These are phyloP conservation scores for Mycena maculata DNA, from an alignment of 768 basidiomycete species.

Conservation along the genomic window DNA sequence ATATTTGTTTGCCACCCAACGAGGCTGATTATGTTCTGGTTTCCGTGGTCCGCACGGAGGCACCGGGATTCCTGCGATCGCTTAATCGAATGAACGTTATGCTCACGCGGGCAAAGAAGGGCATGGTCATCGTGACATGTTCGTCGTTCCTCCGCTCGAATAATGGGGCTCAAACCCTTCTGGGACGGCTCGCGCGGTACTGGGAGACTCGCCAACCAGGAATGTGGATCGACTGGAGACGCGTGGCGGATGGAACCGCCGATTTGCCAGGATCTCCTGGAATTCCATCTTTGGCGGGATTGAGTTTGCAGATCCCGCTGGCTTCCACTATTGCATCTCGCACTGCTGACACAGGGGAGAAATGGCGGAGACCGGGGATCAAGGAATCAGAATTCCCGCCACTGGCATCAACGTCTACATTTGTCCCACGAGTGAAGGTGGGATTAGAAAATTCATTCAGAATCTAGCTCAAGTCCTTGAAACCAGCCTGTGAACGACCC, in stretches of 20 bases:
- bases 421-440: slow-evolving; percentile 3
- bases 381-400: slow-evolving; percentile 10
- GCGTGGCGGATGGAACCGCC: slow-evolving; percentile 17
- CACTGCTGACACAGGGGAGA: neutral
- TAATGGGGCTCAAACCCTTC: slow-evolving; percentile 6
- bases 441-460: slow-evolving; percentile 3
- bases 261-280: slow-evolving; percentile 6
- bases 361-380: slow-evolving; percentile 4
- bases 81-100: slow-evolving; percentile 21
- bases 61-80: slow-evolving; percentile 16
- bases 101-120: slow-evolving; percentile 8
- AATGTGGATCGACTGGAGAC: slow-evolving; percentile 19
- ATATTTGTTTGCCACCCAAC: slow-evolving; percentile 5
- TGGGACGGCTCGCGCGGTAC: slow-evolving; percentile 18
- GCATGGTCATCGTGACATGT: slow-evolving; percentile 17
- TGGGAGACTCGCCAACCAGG: neutral
- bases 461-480: slow-evolving; percentile 1
- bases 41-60: slow-evolving; percentile 19
- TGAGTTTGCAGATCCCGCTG: neutral
- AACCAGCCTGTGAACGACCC: neutral
- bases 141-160: slow-evolving; percentile 14
- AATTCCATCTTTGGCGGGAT: neutral
- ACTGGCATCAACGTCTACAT: slow-evolving; percentile 9
- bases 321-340: neutral
- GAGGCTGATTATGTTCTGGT: slow-evolving; percentile 21